Conservation (phyloP, 2,329 filamentous ascomycete genomes). For the Fusarium sacchari region DNA sequence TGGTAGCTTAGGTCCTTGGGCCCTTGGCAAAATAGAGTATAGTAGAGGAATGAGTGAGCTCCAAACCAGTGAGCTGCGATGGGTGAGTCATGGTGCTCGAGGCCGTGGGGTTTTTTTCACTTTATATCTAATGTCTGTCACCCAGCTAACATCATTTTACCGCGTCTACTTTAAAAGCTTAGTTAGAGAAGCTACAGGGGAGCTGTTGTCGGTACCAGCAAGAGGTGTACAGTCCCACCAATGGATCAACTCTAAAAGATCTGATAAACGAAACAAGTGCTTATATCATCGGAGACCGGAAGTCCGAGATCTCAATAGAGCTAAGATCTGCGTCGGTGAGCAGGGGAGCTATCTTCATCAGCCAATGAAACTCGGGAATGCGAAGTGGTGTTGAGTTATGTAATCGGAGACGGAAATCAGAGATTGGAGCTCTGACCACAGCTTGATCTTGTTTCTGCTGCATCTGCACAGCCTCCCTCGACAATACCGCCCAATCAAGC, state of each 20-base stretch:
- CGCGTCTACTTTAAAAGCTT: background rate
- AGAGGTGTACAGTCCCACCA: background rate
- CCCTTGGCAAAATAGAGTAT: background rate
- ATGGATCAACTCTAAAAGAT: background rate
- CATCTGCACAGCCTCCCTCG: background rate
- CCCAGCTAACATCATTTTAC: background rate
- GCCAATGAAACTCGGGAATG: accelerated
- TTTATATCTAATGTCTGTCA: constrained; percentile 2
- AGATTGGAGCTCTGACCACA: background rate
- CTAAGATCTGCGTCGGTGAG: background rate
- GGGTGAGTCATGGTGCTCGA: constrained; percentile 18
- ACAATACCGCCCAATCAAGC: background rate
- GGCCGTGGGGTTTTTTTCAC: constrained; percentile 11
- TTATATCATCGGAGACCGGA: background rate
- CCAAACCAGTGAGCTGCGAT: constrained; percentile 25
- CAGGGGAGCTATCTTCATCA: accelerated
- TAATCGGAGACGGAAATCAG: background rate
- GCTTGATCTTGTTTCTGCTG: background rate
- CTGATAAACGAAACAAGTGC: background rate
- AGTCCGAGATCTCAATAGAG: background rate
- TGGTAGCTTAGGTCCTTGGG: background rate
- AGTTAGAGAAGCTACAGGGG: background rate
- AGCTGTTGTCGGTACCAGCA: background rate
- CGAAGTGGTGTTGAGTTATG: accelerated
- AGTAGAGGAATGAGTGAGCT: background rate